A percentile compares a stretch with the other conserved stretches of the same genome.
Conservation (phyloP, 129 eudicot genomes). For the Centella asiatica region DNA sequence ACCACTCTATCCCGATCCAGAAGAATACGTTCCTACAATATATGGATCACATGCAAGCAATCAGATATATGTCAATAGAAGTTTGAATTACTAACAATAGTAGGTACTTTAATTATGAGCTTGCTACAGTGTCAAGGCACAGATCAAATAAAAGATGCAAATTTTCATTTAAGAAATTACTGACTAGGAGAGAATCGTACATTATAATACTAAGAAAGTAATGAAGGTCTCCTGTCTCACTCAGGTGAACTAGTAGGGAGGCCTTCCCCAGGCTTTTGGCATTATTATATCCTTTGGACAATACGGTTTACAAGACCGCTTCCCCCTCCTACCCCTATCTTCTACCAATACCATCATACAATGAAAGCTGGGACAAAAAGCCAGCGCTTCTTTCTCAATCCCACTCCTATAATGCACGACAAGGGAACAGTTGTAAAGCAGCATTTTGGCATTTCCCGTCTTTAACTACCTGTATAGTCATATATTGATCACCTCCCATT, state of each 20-base stretch:
- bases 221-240: not conserved
- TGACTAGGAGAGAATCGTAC: not conserved
- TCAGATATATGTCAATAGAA: not conserved
- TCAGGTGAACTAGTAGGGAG: not conserved
- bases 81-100: not conserved
- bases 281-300: not conserved
- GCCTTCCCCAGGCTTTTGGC: not conserved
- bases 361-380: not conserved
- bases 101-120: not conserved
- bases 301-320: not conserved
- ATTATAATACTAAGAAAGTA: not conserved
- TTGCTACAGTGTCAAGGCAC: not conserved
- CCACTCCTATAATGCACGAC: not conserved
- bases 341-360: not conserved
- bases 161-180: not conserved
- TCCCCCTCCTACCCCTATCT: not conserved
- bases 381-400: not conserved
- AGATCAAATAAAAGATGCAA: not conserved
- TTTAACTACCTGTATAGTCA: not conserved
- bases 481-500: not conserved
- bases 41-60: slow-evolving; percentile 4
- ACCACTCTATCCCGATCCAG: slow-evolving; percentile 76
- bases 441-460: not conserved
- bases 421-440: not conserved
- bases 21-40: slow-evolving; percentile 62